Conservation (phyloP, 2,329 filamentous ascomycete genomes). For the Talaromyces pinophilus region DNA sequence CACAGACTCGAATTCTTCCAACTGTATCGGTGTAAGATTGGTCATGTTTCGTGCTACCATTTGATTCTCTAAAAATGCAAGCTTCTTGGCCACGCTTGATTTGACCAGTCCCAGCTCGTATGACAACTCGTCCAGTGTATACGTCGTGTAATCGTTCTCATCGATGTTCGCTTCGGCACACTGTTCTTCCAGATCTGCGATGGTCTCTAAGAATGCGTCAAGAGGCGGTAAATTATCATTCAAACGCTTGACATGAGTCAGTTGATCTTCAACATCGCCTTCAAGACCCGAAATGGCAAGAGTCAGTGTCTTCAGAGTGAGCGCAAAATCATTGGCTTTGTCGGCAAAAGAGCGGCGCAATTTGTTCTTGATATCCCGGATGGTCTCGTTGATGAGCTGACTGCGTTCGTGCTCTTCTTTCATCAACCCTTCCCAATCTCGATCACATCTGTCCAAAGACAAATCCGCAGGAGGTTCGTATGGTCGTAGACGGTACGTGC, state of each 20-base stretch:
- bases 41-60: constrained; percentile 99
- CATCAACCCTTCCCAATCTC: constrained; percentile 77
- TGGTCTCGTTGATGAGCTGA: constrained; percentile 96
- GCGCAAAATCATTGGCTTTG: constrained; percentile 96
- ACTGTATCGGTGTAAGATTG: constrained; percentile 94
- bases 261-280: constrained; percentile 92
- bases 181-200: constrained; percentile 80
- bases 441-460: constrained; percentile 77
- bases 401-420: constrained; percentile 84
- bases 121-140: constrained; percentile 92
- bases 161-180: constrained; percentile 97
- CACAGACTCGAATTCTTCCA: constrained; percentile 97
- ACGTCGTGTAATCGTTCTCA: constrained; percentile 99
- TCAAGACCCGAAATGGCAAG: constrained; percentile 95
- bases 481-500: constrained; percentile 85
- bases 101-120: constrained; percentile 93
- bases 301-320: constrained; percentile 92
- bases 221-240: constrained; percentile 83
- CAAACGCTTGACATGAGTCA: constrained; percentile 81
- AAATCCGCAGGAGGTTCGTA: constrained; percentile 88
- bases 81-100: constrained; percentile 90
- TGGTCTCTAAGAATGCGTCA: constrained; percentile 87
- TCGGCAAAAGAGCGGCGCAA: constrained; percentile 91
- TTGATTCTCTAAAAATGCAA: constrained; percentile 95
- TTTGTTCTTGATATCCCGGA: constrained; percentile 96